phyloP scores from a whole-genome alignment of 768 basidiomycete genomes.

The Pleurotus tuoliensis region DNA sequence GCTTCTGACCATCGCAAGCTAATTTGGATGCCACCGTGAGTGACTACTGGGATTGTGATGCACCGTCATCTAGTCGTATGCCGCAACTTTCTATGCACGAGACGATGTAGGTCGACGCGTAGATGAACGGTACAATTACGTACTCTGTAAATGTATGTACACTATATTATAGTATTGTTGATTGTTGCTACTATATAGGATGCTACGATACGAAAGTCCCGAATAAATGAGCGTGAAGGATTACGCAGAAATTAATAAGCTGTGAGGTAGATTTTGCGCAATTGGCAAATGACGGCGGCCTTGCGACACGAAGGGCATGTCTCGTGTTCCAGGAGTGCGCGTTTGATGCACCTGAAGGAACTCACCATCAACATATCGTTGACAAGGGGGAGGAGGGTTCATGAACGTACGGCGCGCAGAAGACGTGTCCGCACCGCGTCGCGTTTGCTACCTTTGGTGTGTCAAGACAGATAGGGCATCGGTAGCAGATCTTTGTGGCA shows the following conservation, averaged over 20 bases:
- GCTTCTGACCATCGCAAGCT: too few relatives aligned
- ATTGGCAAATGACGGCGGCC: constrained; percentile 1
- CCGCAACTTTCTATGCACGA: too few relatives aligned
- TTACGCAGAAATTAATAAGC: neutral
- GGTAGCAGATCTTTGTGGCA: neutral
- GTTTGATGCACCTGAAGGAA: constrained; percentile 3
- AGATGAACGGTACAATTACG: too few relatives aligned
- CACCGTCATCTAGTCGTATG: too few relatives aligned
- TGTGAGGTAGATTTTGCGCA: neutral
- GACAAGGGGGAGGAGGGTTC: neutral
- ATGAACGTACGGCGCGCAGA: neutral
- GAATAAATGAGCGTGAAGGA: too few relatives aligned
- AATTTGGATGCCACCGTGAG: too few relatives aligned
- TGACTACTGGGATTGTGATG: too few relatives aligned
- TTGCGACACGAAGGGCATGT: constrained; percentile 5
- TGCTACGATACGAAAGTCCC: too few relatives aligned
- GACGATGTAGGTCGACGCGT: too few relatives aligned
- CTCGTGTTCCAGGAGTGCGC: neutral
- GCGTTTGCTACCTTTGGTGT: neutral
- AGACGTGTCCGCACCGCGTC: constrained; percentile 6
- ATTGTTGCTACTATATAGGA: too few relatives aligned
- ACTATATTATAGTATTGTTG: too few relatives aligned
- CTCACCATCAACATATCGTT: neutral
- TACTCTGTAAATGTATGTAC: too few relatives aligned
- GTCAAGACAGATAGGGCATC: constrained; percentile 5